Base-by-base conservation (phyloP, 1,284 basidiomycete genomes). In the Sanghuangporus weigelae region DNA sequence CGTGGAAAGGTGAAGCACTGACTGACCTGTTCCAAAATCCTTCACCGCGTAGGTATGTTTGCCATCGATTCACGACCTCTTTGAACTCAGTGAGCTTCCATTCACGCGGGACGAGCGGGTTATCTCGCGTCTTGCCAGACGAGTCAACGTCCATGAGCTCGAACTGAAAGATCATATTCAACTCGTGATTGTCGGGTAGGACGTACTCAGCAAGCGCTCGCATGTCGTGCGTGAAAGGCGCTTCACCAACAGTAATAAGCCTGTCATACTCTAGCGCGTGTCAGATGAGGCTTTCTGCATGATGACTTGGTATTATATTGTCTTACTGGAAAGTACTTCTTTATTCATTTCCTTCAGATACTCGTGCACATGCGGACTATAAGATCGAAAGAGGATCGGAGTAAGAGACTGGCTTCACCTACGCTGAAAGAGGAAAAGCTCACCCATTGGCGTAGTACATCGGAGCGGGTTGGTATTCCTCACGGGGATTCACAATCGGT, bases 121-220 rank as follows among this genome's bases (percentile, higher is more conserved):
- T 66, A 16, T 60, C 63, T 21, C 60, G 35, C 63, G 68, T 16
- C 69, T 71, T 35, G 68, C 69, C 21, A 77, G 77, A 11, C 75
- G 64, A 74, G 71, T 85, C 86, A 55, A 88, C 68, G 64, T 84
- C 83, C 76, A 84, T 84, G 61, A 84, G 68, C 61, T 87, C 84
- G 67, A 88, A 88, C n/a, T 83, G 78, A 72, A 89, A 89, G 48
- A 85, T 79, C 81, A 84, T 85, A 69, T 89, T 79, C 26, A 92
- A 80, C 71, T 90, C 86, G 66, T 85, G 81, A 68, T 84, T 83
- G 19, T 68, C 70, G 0, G 87, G 86, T 5, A 85, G 78, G 19
- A 86, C 86, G 70, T 90, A 90, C 42, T 75, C 74, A 0, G 82
- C 79, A 2, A 88, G 75, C 57, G 76, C 76, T 12, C 75, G 71